Evolutionary conservation across 2,329 filamentous ascomycete genomes (phyloP).

Genomic region (Talaromyces marneffei): DNA sequence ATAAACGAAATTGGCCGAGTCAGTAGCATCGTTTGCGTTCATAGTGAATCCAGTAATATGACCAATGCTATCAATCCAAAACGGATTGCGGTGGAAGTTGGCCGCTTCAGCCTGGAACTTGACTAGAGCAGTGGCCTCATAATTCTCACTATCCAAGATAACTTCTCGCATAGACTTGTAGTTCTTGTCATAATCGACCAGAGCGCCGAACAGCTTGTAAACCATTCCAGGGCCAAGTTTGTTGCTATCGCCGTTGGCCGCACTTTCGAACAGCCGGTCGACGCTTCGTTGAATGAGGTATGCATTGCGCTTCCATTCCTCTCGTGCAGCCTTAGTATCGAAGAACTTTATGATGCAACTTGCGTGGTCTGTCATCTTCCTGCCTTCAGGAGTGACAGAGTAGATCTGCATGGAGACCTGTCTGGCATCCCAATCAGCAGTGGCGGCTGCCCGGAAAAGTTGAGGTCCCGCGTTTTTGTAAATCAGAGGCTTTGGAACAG

Average conservation of each 20-base stretch:
- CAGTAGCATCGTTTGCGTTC: constrained; percentile 32
- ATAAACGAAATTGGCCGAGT: constrained; percentile 28
- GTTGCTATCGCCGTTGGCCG: constrained; percentile 13
- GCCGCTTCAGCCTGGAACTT: constrained; percentile 46
- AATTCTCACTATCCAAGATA: constrained; percentile 18
- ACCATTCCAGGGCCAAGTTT: constrained; percentile 17
- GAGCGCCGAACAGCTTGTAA: constrained; percentile 25
- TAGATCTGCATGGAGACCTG: constrained; percentile 29
- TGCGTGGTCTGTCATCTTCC: constrained; percentile 19
- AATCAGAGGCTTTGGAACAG: constrained; percentile 53
- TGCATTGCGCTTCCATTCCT: constrained; percentile 27
- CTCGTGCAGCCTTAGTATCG: constrained; percentile 38
- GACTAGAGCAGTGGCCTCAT: constrained; percentile 22
- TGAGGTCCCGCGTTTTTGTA: constrained; percentile 32
- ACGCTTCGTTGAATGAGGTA: constrained; percentile 20
- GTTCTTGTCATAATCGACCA: constrained; percentile 23
- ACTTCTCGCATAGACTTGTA: constrained; percentile 27
- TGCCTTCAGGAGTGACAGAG: constrained; percentile 34
- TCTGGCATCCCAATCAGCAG: constrained; percentile 31
- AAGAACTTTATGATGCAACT: constrained; percentile 18
- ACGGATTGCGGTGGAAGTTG: constrained; percentile 51
- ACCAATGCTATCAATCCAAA: constrained; percentile 31
- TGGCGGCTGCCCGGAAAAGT: constrained; percentile 33
- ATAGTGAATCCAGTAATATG: constrained; percentile 36
- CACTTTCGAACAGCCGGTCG: constrained; percentile 18